Percentiles rank a stretch among this genome's conserved stretches.
These are phyloP conservation scores for Cercophora newfieldiana DNA, from an alignment of 495 filamentous ascomycete genomes.

Conservation along the genomic window DNA sequence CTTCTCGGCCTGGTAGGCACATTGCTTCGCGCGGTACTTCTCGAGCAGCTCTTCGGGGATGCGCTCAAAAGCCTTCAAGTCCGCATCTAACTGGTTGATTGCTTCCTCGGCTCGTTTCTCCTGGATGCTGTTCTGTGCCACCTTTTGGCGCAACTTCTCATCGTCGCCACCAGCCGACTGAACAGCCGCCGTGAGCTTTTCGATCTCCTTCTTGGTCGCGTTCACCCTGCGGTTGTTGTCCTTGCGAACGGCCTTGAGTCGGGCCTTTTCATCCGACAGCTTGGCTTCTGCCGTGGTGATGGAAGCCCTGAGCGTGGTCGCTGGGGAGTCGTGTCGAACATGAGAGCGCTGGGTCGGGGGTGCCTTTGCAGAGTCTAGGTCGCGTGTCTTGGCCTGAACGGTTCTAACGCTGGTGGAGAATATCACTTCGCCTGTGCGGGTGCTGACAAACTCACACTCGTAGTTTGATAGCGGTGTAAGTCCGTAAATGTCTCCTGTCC, in stretches of 20 bases:
- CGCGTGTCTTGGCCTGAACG: slow-evolving; percentile 65
- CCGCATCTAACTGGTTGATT: slow-evolving; percentile 56
- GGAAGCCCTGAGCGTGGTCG: slow-evolving; percentile 83
- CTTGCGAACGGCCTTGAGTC: slow-evolving; percentile 72
- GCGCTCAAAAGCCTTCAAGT: slow-evolving; percentile 66
- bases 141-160: slow-evolving; percentile 77
- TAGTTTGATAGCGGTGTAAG: slow-evolving; percentile 85
- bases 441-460: slow-evolving; percentile 78
- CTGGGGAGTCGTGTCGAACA: slow-evolving; percentile 78
- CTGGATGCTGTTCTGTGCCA: slow-evolving; percentile 74
- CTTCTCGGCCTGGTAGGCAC: slow-evolving; percentile 62
- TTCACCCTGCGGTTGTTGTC: slow-evolving; percentile 74
- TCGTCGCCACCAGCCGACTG: slow-evolving; percentile 76
- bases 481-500: slow-evolving; percentile 85
- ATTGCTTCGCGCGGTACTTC: slow-evolving; percentile 61
- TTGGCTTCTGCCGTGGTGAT: slow-evolving; percentile 78
- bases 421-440: slow-evolving; percentile 68
- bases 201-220: slow-evolving; percentile 74
- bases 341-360: slow-evolving; percentile 52
- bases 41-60: slow-evolving; percentile 67
- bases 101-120: slow-evolving; percentile 78
- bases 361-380: slow-evolving; percentile 54
- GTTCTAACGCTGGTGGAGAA: slow-evolving; percentile 81
- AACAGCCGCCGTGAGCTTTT: slow-evolving; percentile 66
- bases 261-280: slow-evolving; percentile 71